Base-by-base conservation (phyloP, 345 rosid genomes). In the Linum trigynum region DNA sequence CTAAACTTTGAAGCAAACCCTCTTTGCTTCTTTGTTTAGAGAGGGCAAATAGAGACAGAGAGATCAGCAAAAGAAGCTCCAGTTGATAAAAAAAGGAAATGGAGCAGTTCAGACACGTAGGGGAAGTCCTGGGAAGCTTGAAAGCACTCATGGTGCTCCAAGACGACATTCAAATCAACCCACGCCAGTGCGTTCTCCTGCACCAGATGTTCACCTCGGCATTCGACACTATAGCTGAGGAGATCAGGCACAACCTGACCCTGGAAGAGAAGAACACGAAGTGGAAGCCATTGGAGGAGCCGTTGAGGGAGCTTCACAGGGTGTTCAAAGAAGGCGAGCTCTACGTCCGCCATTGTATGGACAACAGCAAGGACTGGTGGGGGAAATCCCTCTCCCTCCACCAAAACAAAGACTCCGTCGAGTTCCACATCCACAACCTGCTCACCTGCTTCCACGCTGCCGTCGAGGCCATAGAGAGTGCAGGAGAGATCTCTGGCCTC, bases 211-310 rank as follows among this genome's bases (percentile, higher is more conserved):
- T 86, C 76, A 63, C 78, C 16, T 67, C 78, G 51, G 97, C 81
- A 12, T 92, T 92, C 71, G 62, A 80, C 71, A 73, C 80, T 3
- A 82, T 88, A 12, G 84, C 96, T 0, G 91, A 85, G 69, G 92
- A 79, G 68, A 88, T 94, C 74, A 82, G 75, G 74, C 83, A 78
- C 38, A 84, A 83, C 72, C 78, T 94, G 67, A 88, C 82, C 73
- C 81, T 89, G 5, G 96, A 85, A 71, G 99, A 94, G 76, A 90
- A 77, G 70, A 81, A 72, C 73, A 80, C 84, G 23, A 94, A 94
- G 66, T 94, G 99, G 99, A 88, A 81, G 71, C 84, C 92, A n/a
- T 89, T 90, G 39, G 95, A 88, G 39, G 85, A 76, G 72, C 97
- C 95, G 8, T 69, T 94, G 41, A 82, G 75, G 69, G 97, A 88